Evolutionary conservation across 495 filamentous ascomycete species (phyloP).

Genomic region (Aspergillus haitiensis): DNA sequence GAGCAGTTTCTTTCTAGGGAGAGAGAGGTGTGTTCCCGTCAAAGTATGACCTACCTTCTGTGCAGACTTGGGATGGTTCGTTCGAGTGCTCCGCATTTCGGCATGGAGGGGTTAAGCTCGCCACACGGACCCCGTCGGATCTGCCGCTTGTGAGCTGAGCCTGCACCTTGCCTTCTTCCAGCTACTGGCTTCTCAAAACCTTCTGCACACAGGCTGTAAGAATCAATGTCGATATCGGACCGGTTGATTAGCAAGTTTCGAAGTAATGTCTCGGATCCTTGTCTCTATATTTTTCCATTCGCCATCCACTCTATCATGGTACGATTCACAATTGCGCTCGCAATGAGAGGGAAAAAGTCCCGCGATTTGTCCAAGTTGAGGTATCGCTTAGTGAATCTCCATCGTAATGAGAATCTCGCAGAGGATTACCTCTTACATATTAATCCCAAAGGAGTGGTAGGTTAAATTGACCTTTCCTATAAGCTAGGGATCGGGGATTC

Average conservation of each 20-base stretch:
- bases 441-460: constrained; percentile 15
- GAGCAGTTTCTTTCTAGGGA: no score
- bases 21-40: no score
- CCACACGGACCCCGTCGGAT: no score
- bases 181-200: no score
- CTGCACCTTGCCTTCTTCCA: no score
- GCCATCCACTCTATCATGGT: constrained; percentile 17
- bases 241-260: constrained; percentile 11
- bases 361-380: constrained; percentile 12
- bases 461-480: background rate
- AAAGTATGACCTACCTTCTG: no score
- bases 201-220: no score
- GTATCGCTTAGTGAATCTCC: constrained; percentile 16
- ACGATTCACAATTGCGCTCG: constrained; percentile 14
- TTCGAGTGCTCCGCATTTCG: no score
- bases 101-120: no score
- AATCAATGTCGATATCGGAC: constrained; percentile 2
- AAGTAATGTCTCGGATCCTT: constrained; percentile 4
- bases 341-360: constrained; percentile 13
- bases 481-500: background rate
- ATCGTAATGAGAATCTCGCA: constrained; percentile 15
- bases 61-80: no score
- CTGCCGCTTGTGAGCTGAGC: no score
- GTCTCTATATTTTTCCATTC: constrained; percentile 18
- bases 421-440: constrained; percentile 17